Evolutionary conservation across 2,329 filamentous ascomycete species (phyloP).

Genomic region (Aaosphaeria pasadenensis): DNA sequence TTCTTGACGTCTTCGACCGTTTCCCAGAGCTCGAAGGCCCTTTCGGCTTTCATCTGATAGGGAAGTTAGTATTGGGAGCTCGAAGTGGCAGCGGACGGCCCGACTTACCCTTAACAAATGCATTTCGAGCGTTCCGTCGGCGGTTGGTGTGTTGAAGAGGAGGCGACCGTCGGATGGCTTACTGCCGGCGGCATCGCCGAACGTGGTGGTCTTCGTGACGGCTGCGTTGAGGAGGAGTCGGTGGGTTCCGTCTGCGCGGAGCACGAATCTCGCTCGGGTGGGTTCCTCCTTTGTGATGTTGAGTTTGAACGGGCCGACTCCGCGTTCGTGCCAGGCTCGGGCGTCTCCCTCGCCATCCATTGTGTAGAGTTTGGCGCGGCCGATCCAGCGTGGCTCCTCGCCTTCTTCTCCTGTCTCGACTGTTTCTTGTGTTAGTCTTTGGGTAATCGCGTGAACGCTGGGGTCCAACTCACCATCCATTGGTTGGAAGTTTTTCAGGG

Average conservation of each 20-base stretch:
- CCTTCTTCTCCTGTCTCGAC: slow-evolving; percentile 85
- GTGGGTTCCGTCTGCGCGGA: slow-evolving; percentile 87
- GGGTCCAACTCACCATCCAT: too few species aligned
- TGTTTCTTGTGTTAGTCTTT: slow-evolving; percentile 35
- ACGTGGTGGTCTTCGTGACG: slow-evolving; percentile 73
- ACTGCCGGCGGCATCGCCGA: slow-evolving; percentile 61
- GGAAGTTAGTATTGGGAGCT: too few species aligned
- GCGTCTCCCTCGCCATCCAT: slow-evolving; percentile 57
- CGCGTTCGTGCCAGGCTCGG: slow-evolving; percentile 85
- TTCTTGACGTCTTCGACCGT: slow-evolving; percentile 2
- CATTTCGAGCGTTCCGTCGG: slow-evolving; percentile 50
- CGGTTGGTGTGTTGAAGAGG: slow-evolving; percentile 58
- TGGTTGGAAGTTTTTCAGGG: too few species aligned
- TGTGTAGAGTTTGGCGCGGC: slow-evolving; percentile 81
- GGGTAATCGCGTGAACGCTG: too few species aligned
- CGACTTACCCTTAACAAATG: slow-evolving; percentile 56
- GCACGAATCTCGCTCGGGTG: slow-evolving; percentile 69
- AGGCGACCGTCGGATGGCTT: slow-evolving; percentile 71
- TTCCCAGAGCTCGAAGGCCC: slow-evolving; percentile 8
- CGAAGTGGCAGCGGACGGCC: slow-evolving; percentile 1
- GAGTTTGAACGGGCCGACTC: slow-evolving; percentile 78
- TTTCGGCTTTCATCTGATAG: slow-evolving; percentile 7
- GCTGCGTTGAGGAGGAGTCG: slow-evolving; percentile 83
- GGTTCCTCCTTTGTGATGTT: slow-evolving; percentile 50
- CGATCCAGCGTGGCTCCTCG: slow-evolving; percentile 71